These are phyloP conservation scores for Aspergillus texensis DNA, from an alignment of 2,329 filamentous ascomycete genomes.

Conservation along the genomic window DNA sequence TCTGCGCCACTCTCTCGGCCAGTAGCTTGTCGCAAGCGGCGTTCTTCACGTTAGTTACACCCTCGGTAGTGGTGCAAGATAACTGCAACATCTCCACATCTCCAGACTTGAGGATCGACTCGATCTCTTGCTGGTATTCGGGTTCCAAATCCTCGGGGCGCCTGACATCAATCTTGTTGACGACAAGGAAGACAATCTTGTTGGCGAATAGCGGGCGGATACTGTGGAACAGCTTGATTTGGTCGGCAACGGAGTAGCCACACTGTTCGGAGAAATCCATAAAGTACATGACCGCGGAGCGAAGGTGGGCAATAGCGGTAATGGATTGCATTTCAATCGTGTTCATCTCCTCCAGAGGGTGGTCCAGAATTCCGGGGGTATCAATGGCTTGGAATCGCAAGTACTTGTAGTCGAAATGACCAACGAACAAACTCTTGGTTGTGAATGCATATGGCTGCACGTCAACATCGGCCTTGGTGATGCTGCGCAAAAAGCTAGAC, in stretches of 20 bases:
- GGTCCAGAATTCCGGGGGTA: slow-evolving; percentile 96
- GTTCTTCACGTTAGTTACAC: slow-evolving; percentile 93
- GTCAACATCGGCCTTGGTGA: slow-evolving; percentile 93
- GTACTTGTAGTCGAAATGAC: slow-evolving; percentile 97
- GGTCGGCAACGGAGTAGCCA: slow-evolving; percentile 87
- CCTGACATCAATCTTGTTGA: slow-evolving; percentile 97
- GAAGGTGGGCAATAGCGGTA: slow-evolving; percentile 93
- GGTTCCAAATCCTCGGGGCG: slow-evolving; percentile 83
- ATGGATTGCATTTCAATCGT: slow-evolving; percentile 99
- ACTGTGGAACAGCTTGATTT: slow-evolving; percentile 93
- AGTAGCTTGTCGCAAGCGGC: slow-evolving; percentile 90
- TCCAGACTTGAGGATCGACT: slow-evolving; percentile 78
- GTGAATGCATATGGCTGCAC: slow-evolving; percentile 98
- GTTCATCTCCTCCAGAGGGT: slow-evolving; percentile 98
- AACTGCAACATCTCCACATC: slow-evolving; percentile 92
- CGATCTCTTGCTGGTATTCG: slow-evolving; percentile 75
- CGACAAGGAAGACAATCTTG: slow-evolving; percentile 93
- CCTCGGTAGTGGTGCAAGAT: slow-evolving; percentile 93
- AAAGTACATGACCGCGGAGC: slow-evolving; percentile 94
- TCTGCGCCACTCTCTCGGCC: slow-evolving; percentile 90
- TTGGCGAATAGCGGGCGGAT: slow-evolving; percentile 97
- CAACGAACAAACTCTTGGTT: slow-evolving; percentile 94
- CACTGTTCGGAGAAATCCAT: slow-evolving; percentile 98
- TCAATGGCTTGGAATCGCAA: slow-evolving; percentile 90
- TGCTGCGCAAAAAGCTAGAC: slow-evolving; percentile 89